These are phyloP conservation scores for Candida krabiensis DNA, from an alignment of 805 yeast genomes.

Conservation along the genomic window DNA sequence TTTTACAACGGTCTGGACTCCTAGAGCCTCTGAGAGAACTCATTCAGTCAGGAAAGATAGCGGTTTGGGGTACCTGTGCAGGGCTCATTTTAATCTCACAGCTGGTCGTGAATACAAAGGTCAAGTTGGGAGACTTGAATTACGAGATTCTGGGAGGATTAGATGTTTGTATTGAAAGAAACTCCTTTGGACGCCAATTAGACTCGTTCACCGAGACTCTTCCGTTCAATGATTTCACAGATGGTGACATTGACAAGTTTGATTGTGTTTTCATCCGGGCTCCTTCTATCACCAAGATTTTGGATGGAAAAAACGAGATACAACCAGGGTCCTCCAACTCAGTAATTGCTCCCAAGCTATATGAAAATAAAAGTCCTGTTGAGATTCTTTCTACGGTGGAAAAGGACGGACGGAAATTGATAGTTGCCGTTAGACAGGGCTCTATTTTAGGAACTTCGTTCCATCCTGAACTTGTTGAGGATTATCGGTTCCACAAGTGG, in stretches of 20 bases:
- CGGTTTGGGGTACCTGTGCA: conserved; percentile 88
- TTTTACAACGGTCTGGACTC: conserved; percentile 64
- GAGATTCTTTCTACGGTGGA: conserved; percentile 42
- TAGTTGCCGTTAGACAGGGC: conserved; percentile 76
- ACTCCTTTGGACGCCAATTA: conserved; percentile 78
- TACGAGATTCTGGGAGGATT: conserved; percentile 62
- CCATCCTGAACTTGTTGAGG: conserved; percentile 69
- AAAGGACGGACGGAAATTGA: conserved; percentile 34
- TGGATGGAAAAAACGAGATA: background rate
- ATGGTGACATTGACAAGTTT: conserved; percentile 26
- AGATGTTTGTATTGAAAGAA: conserved; percentile 62
- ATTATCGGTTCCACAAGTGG: conserved; percentile 67
- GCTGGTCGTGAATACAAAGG: conserved; percentile 50
- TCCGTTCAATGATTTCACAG: conserved; percentile 32
- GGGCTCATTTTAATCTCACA: conserved; percentile 69
- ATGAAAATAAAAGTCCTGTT: conserved; percentile 32
- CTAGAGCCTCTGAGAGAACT: conserved; percentile 53
- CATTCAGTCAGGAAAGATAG: conserved; percentile 46
- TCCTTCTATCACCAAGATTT: conserved; percentile 51
- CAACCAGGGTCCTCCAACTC: background rate
- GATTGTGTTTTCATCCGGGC: conserved; percentile 69
- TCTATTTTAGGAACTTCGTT: conserved; percentile 70
- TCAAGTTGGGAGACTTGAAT: conserved; percentile 36
- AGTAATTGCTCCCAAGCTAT: conserved; percentile 13
- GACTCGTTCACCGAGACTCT: conserved; percentile 58